Evolutionary conservation across 1,284 basidiomycete species (phyloP).

Genomic region (Pisolithus thermaeus): DNA sequence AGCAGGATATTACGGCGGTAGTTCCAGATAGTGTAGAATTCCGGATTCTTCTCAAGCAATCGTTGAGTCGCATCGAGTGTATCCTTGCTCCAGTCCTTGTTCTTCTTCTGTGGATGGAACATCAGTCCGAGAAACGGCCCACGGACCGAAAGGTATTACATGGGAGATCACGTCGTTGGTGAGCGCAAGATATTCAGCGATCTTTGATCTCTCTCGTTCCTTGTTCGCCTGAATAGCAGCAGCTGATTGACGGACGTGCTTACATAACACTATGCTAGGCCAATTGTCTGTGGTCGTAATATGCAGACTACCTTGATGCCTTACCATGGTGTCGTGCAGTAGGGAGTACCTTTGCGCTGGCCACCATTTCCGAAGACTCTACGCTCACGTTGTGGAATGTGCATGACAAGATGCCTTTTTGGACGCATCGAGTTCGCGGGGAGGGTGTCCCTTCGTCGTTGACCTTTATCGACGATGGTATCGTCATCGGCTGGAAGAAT

Average conservation of each 20-base stretch:
- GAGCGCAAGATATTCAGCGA: constrained; percentile 70
- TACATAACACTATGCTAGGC: constrained; percentile 75
- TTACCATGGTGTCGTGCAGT: constrained; percentile 18
- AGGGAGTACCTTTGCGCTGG: constrained; percentile 48
- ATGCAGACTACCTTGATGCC: constrained; percentile 2
- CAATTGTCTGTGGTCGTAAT: not conserved
- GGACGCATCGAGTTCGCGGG: constrained; percentile 65
- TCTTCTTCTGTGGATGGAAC: constrained; percentile 51
- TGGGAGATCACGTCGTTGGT: constrained; percentile 58
- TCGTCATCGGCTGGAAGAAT: constrained; percentile 73
- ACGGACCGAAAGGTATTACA: constrained; percentile 37
- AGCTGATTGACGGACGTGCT: constrained; percentile 56
- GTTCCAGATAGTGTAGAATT: constrained; percentile 94
- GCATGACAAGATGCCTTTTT: constrained; percentile 66
- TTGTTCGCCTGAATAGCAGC: constrained; percentile 65
- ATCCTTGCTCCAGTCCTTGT: constrained; percentile 58
- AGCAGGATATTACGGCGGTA: constrained; percentile 77
- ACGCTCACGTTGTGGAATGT: constrained; percentile 74
- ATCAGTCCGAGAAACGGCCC: not conserved
- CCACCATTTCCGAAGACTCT: constrained; percentile 74
- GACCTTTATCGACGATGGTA: constrained; percentile 72
- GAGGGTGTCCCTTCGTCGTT: constrained; percentile 74
- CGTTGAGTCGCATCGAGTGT: constrained; percentile 70
- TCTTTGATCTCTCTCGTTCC: constrained; percentile 66
- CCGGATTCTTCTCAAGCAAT: constrained; percentile 79